These are phyloP conservation scores for Austroboletus festivus DNA, from an alignment of 768 basidiomycete genomes.

Conservation along the genomic window DNA sequence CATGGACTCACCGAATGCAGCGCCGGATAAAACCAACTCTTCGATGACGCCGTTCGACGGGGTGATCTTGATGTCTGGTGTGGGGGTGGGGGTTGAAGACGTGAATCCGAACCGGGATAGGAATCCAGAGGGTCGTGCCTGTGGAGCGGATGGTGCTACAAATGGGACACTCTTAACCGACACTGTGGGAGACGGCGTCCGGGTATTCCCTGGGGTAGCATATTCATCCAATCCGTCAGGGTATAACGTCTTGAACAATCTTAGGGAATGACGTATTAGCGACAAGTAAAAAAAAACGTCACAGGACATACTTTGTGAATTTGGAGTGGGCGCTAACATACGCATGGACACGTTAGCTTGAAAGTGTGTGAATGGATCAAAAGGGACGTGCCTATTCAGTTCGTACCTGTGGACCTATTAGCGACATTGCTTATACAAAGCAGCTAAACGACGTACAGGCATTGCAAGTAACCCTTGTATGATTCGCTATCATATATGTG, in stretches of 20 bases:
- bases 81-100: slow-evolving; percentile 8
- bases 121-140: slow-evolving; percentile 29
- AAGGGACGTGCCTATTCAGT: slow-evolving; percentile 49
- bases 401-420: slow-evolving; percentile 35
- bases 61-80: slow-evolving; percentile 17
- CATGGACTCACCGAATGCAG: slow-evolving; percentile 64
- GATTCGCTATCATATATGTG: slow-evolving; percentile 48
- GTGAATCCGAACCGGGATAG: slow-evolving; percentile 36
- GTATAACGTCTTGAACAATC: slow-evolving; percentile 65
- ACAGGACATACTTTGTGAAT: slow-evolving; percentile 57
- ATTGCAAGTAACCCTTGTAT: slow-evolving; percentile 76
- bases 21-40: slow-evolving; percentile 69
- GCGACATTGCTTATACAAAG: neutral
- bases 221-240: slow-evolving; percentile 54
- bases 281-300: too few species aligned
- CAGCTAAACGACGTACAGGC: slow-evolving; percentile 48
- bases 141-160: slow-evolving; percentile 15
- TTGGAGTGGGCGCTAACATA: slow-evolving; percentile 59
- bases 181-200: slow-evolving; percentile 34
- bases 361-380: slow-evolving; percentile 19
- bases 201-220: slow-evolving; percentile 37
- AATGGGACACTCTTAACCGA: slow-evolving; percentile 24
- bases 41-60: slow-evolving; percentile 57
- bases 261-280: slow-evolving; percentile 19
- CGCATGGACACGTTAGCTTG: too few species aligned